These are phyloP conservation scores for Lachancea nothofagi DNA, from an alignment of 805 yeast genomes.

Conservation along the genomic window DNA sequence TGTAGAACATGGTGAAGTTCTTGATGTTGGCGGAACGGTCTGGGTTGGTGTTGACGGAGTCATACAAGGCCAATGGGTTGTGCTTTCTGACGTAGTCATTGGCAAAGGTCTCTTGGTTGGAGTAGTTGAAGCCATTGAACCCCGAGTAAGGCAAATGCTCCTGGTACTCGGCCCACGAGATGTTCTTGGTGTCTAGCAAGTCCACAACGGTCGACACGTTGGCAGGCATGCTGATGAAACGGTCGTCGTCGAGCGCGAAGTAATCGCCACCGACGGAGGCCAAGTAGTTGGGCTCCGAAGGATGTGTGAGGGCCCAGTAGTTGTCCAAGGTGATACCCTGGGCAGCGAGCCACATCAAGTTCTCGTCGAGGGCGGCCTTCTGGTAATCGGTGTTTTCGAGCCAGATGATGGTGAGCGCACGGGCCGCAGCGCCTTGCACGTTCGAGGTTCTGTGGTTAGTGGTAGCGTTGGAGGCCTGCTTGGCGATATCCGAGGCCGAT, in stretches of 20 bases:
- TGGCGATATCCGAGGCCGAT: constrained; percentile 30
- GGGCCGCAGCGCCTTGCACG: constrained; percentile 38
- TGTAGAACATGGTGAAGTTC: constrained; percentile 41
- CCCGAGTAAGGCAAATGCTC: constrained; percentile 51
- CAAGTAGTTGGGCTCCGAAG: constrained; percentile 50
- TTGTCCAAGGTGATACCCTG: constrained; percentile 44
- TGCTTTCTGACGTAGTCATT: constrained; percentile 49
- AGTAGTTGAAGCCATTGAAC: constrained; percentile 43
- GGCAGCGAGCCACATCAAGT: constrained; percentile 38
- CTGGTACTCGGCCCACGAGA: constrained; percentile 51
- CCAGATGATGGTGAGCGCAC: constrained; percentile 42
- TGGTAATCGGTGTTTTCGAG: constrained; percentile 49
- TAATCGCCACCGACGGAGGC: constrained; percentile 48
- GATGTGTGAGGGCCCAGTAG: constrained; percentile 49
- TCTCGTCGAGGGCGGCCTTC: constrained; percentile 43
- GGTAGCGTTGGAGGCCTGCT: constrained; percentile 33
- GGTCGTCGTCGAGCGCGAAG: constrained; percentile 43
- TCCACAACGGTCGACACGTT: constrained; percentile 47
- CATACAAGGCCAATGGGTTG: constrained; percentile 43
- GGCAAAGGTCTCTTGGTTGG: constrained; percentile 38
- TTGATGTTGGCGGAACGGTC: constrained; percentile 41
- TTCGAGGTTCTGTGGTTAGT: constrained; percentile 31
- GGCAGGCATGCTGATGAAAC: constrained; percentile 39
- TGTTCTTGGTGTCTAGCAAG: constrained; percentile 40
- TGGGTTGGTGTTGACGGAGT: constrained; percentile 34